Evolutionary conservation across 257 asterid genomes (phyloP).

Genomic region (Solanum sejunctum): DNA sequence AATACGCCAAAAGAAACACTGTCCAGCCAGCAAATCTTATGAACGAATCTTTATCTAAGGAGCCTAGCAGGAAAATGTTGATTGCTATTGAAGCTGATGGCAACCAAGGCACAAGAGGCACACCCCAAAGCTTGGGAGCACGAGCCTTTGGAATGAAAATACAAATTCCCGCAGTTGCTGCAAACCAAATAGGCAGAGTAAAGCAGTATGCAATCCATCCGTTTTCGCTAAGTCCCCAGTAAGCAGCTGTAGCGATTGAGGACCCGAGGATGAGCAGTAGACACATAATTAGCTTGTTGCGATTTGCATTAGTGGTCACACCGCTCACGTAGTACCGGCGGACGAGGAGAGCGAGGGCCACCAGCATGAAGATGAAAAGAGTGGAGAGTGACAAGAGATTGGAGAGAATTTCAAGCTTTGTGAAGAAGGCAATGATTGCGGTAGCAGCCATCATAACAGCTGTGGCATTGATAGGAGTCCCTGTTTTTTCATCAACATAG

Average conservation of each 20-base stretch:
- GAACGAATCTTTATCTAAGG: conserved; percentile 34
- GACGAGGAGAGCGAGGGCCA: conserved; percentile 41
- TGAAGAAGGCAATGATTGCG: conserved; percentile 48
- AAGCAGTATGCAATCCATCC: conserved; percentile 45
- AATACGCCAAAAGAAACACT: conserved; percentile 24
- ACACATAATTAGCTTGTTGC: conserved; percentile 28
- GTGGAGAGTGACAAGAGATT: conserved; percentile 46
- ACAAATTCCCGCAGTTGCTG: conserved; percentile 26
- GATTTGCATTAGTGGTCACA: conserved; percentile 24
- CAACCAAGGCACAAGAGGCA: conserved; percentile 59
- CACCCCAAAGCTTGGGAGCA: conserved; percentile 45
- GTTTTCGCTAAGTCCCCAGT: conserved; percentile 29
- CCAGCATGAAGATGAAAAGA: conserved; percentile 50
- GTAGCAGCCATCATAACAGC: conserved; percentile 34
- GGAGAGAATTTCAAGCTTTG: conserved; percentile 33
- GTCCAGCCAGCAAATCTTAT: conserved; percentile 45
- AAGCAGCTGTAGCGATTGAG: conserved; percentile 28
- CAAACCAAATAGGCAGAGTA: conserved; percentile 31
- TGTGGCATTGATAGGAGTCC: conserved; percentile 57
- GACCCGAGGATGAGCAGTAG: conserved; percentile 26
- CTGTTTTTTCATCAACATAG: conserved; percentile 35
- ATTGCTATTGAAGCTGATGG: conserved; percentile 49
- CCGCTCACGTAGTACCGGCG: conserved; percentile 40
- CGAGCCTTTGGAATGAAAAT: conserved; percentile 38
- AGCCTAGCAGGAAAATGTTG: conserved; percentile 51